A percentile compares a stretch with the other conserved stretches of the same genome.
These are phyloP conservation scores for Brassica juncea DNA, from an alignment of 345 rosid species.

Conservation along the genomic window DNA sequence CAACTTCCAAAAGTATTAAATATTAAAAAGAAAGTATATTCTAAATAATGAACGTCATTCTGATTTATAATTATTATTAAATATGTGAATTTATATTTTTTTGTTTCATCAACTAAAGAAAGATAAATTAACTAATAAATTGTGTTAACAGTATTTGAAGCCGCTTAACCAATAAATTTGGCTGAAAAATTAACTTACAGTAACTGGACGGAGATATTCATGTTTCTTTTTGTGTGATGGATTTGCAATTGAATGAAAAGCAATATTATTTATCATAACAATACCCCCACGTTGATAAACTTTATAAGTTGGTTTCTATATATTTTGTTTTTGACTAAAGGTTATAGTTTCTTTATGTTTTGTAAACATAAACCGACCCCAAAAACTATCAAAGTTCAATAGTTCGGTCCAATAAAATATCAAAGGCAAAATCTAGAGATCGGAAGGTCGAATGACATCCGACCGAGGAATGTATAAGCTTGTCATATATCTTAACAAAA, in stretches of 20 bases:
- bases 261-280: too few species aligned
- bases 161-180: neutral
- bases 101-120: neutral
- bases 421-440: neutral
- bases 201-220: too few species aligned
- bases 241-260: too few species aligned
- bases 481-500: neutral
- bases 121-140: neutral
- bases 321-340: neutral
- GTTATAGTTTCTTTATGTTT: neutral
- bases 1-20: neutral
- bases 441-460: neutral
- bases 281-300: too few species aligned
- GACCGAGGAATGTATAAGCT: neutral
- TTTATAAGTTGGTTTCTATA: neutral
- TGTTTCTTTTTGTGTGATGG: too few species aligned
- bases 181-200: neutral
- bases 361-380: neutral
- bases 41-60: neutral
- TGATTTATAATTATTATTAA: neutral
- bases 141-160: neutral
- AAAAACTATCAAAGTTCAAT: neutral
- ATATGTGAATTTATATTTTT: neutral
- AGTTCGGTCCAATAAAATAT: neutral
- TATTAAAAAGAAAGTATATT: neutral